Evolutionary conservation across 2,329 filamentous ascomycete genomes (phyloP), one percentile per base, ranked within the genome.

Genomic region (Pseudocercospora eumusae): DNA sequence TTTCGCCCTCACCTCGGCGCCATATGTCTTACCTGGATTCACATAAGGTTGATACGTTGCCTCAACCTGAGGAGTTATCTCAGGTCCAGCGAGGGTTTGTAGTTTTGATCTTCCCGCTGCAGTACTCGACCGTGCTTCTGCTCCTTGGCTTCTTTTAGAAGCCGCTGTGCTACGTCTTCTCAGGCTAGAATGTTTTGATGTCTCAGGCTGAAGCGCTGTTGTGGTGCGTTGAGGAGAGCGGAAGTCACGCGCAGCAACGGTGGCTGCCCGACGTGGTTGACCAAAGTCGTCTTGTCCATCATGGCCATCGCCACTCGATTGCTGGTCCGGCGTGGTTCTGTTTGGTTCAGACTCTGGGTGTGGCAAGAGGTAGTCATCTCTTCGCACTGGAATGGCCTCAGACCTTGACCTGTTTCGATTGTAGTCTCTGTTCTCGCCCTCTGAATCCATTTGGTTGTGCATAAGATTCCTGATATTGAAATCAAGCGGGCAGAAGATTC

Each of bases 1-100:
- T 4, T n/a, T 1, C 13, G 1, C 6, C 6, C 33, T 36, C 33
- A 6, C 13, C 4, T 36, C 33, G n/a, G n/a, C 1, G 13, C 33
- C 3, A 33, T 13, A n/a, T 36, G 6, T 36, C 33, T 36, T 18
- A 47, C 44, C 47, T n/a, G 82, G 81, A 40, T 83, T 80, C n/a
- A 84, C 78, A 42, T 70, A 71, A 9, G 66, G 66, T 56, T 71
- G 68, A 23, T 71, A 65, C 4, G 68, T 63, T 20, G 63, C 59
- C 20, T 62, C 58, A 0, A 71, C 54, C 23, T 65, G 61, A 20
- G 66, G 49, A 21, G 62, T 62, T 18, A 69, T 65, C 2, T 68
- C 66, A 7, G 62, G 57, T 0, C 69, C 69, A 55, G 69, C 68
- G 4, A 67, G 56, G 13, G 65, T 65, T 31, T 60, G 21, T 8